These are phyloP conservation scores for Phytophthora idaei DNA, from an alignment of 352 stramenopile genomes.

Conservation along the genomic window DNA sequence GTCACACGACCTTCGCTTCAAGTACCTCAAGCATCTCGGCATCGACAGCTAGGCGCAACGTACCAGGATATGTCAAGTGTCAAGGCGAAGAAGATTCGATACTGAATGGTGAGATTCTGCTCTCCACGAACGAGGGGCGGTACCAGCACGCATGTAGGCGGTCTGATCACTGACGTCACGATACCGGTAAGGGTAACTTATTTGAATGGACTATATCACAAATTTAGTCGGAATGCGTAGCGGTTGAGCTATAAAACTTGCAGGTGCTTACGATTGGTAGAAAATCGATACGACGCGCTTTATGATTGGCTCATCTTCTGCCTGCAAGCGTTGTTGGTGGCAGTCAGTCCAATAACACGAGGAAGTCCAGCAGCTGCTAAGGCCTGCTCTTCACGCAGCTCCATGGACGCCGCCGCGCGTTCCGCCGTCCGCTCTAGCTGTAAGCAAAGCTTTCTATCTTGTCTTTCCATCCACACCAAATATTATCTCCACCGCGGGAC, in stretches of 20 bases:
- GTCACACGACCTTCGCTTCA: slow-evolving; percentile 82
- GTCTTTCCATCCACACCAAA: neutral
- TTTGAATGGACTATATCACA: slow-evolving; percentile 30
- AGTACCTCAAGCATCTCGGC: slow-evolving; percentile 88
- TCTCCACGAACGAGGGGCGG: neutral
- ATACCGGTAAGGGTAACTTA: slow-evolving; percentile 24
- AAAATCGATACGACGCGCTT: neutral
- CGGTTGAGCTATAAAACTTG: slow-evolving; percentile 19
- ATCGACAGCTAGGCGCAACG: slow-evolving; percentile 65
- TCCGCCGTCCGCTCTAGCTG: slow-evolving; percentile 14
- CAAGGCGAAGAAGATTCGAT: slow-evolving; percentile 16
- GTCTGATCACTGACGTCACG: slow-evolving; percentile 15
- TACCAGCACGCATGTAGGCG: neutral
- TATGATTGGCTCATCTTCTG: slow-evolving; percentile 3
- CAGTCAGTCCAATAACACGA: slow-evolving; percentile 17
- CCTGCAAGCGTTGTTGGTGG: slow-evolving; percentile 20
- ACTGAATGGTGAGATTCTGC: slow-evolving; percentile 4
- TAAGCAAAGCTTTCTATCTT: slow-evolving; percentile 25
- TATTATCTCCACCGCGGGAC: neutral
- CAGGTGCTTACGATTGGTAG: slow-evolving; percentile 10
- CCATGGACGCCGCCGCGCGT: slow-evolving; percentile 25
- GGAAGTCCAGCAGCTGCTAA: neutral
- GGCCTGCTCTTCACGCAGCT: slow-evolving; percentile 24
- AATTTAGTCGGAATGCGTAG: slow-evolving; percentile 1
- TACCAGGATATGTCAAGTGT: neutral